phyloP scores from a whole-genome alignment of 352 stramenopile genomes.

The Elongisporangium senticosum region DNA sequence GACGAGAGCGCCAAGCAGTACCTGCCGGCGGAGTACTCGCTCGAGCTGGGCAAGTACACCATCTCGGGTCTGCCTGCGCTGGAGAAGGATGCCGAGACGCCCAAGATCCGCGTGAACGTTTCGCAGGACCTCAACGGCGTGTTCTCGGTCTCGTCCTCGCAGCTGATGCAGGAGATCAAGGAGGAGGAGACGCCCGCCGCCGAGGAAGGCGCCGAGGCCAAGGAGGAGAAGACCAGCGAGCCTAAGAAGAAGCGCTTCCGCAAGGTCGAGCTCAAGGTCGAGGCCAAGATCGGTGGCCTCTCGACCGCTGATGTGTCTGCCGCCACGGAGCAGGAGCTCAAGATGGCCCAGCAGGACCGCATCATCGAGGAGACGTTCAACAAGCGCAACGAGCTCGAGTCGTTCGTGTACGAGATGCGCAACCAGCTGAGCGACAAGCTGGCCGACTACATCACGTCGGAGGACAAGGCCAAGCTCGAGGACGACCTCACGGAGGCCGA shows the following conservation, averaged over 20 bases:
- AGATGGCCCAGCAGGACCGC: constrained; percentile 95
- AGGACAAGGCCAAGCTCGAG: constrained; percentile 87
- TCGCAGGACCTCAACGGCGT: constrained; percentile 97
- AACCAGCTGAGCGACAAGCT: constrained; percentile 91
- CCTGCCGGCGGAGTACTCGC: constrained; percentile 61
- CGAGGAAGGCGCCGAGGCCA: constrained; percentile 50
- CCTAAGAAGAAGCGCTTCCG: constrained; percentile 96
- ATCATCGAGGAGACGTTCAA: constrained; percentile 96
- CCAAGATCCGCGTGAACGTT: constrained; percentile 96
- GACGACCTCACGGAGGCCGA: constrained; percentile 89
- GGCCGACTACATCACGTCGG: constrained; percentile 82
- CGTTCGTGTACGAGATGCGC: constrained; percentile 99
- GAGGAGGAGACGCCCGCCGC: constrained; percentile 75
- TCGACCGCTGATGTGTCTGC: constrained; percentile 46
- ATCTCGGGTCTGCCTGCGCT: constrained; percentile 85
- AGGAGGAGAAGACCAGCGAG: constrained; percentile 68
- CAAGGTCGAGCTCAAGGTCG: constrained; percentile 80
- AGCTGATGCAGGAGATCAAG: constrained; percentile 97
- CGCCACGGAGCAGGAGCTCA: constrained; percentile 89
- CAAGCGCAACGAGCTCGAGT: constrained; percentile 99
- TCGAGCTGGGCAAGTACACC: constrained; percentile 90
- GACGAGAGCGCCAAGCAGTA: constrained; percentile 70
- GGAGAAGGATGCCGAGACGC: constrained; percentile 69
- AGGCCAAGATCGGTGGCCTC: constrained; percentile 56
- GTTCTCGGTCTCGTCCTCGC: constrained; percentile 92